Conservation (phyloP, 805 yeast genomes). For the Peterozyma xylosa region DNA sequence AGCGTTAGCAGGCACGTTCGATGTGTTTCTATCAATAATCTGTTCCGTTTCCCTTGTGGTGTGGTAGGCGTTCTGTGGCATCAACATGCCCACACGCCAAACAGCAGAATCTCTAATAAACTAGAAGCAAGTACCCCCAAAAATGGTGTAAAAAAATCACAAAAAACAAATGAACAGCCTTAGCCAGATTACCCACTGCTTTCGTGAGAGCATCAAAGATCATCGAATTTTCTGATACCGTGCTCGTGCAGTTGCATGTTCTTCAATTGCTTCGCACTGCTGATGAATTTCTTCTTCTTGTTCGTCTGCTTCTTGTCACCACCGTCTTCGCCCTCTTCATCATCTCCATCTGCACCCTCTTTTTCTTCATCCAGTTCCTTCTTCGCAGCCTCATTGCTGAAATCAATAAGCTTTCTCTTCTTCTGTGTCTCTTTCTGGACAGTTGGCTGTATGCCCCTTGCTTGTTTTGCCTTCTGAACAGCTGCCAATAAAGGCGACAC, state of each 20-base stretch:
- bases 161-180: too few relatives aligned
- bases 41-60: too few relatives aligned
- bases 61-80: too few relatives aligned
- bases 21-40: too few relatives aligned
- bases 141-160: too few relatives aligned
- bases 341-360: slow-evolving; percentile 15
- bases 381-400: slow-evolving; percentile 1
- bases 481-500: background rate
- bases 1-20: too few relatives aligned
- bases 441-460: background rate
- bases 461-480: background rate
- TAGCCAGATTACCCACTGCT: too few relatives aligned
- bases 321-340: slow-evolving; percentile 9
- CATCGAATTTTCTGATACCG: slow-evolving; percentile 62
- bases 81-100: too few relatives aligned
- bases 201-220: too few relatives aligned
- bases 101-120: too few relatives aligned
- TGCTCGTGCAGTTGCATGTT: slow-evolving; percentile 49
- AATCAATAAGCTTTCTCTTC: slow-evolving; percentile 9
- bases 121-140: too few relatives aligned
- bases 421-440: slow-evolving; percentile 4
- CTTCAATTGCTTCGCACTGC: slow-evolving; percentile 36
- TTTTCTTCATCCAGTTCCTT: slow-evolving; percentile 3
- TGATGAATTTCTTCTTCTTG: slow-evolving; percentile 26
- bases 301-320: slow-evolving; percentile 10